Conservation (phyloP, 1,284 basidiomycete species). For the Papiliotrema nemorosa region DNA sequence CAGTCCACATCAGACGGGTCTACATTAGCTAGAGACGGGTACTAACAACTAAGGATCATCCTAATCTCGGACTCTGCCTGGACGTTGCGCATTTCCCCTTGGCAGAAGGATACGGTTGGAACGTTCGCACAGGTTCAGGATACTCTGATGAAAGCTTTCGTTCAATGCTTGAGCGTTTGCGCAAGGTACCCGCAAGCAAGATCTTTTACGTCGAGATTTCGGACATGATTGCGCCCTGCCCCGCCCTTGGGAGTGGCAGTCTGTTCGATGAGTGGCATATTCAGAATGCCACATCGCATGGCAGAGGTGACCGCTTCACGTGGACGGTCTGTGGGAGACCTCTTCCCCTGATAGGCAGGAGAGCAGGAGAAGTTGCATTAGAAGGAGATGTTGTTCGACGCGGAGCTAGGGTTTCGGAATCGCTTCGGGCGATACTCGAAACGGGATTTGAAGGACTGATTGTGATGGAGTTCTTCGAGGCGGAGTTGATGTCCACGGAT, state of each 20-base stretch:
- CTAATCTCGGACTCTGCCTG: slow-evolving; percentile 17
- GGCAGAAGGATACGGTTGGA: slow-evolving; percentile 12
- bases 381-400: too few relatives aligned
- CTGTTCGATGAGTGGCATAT: slow-evolving; percentile 11
- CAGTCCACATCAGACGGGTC: not conserved
- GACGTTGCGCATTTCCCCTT: slow-evolving; percentile 16
- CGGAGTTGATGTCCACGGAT: too few relatives aligned
- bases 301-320: too few relatives aligned
- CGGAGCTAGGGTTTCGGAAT: too few relatives aligned
- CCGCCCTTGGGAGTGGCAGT: slow-evolving; percentile 10
- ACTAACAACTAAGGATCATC: slow-evolving; percentile 6
- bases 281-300: not conserved
- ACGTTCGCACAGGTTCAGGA: slow-evolving; percentile 5
- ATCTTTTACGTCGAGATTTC: slow-evolving; percentile 19
- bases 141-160: not conserved
- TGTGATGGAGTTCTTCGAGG: too few relatives aligned
- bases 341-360: too few relatives aligned
- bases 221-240: slow-evolving; percentile 11
- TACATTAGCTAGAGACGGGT: not conserved
- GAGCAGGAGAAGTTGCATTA: too few relatives aligned
- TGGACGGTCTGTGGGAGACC: too few relatives aligned
- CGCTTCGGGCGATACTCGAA: too few relatives aligned
- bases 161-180: slow-evolving; percentile 4
- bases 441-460: too few relatives aligned
- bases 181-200: slow-evolving; percentile 10